Evolutionary conservation across 1,284 basidiomycete genomes (phyloP).

Genomic region (Flammula alnicola): DNA sequence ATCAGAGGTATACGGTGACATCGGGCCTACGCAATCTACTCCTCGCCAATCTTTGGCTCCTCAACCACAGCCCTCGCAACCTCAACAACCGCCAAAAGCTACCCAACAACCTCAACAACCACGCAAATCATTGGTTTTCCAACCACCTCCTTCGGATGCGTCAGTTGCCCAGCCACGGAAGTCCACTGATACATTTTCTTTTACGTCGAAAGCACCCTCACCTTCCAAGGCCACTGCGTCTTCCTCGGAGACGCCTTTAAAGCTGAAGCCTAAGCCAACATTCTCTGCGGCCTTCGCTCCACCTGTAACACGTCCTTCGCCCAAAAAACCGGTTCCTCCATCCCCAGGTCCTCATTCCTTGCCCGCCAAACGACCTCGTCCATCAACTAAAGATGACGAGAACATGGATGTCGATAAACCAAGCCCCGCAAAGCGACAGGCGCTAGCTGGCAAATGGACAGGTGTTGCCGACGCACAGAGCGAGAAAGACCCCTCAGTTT

Average conservation of each 20-base stretch:
- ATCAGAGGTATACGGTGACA: slow-evolving; percentile 47
- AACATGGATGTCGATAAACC: slow-evolving; percentile 36
- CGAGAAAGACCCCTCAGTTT: slow-evolving; percentile 19
- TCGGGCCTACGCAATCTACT: slow-evolving; percentile 32
- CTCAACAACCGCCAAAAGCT: slow-evolving; percentile 6
- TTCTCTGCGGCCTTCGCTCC: slow-evolving; percentile 72
- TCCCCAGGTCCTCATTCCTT: slow-evolving; percentile 20
- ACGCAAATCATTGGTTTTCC: slow-evolving; percentile 24
- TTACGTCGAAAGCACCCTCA: slow-evolving; percentile 29
- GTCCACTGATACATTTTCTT: slow-evolving; percentile 31
- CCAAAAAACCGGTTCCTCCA: slow-evolving; percentile 42
- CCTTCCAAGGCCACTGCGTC: slow-evolving; percentile 30
- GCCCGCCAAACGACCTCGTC: slow-evolving; percentile 40
- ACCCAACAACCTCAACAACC: slow-evolving; percentile 14
- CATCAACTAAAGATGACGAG: slow-evolving; percentile 30
- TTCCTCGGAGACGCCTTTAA: slow-evolving; percentile 21
- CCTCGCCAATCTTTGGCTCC: slow-evolving; percentile 30
- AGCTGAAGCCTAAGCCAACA: slow-evolving; percentile 34
- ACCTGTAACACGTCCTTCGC: slow-evolving; percentile 55
- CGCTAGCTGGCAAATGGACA: slow-evolving; percentile 43
- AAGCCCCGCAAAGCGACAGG: slow-evolving; percentile 54
- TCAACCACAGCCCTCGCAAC: slow-evolving; percentile 13
- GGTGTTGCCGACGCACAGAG: slow-evolving; percentile 25
- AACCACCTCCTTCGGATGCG: slow-evolving; percentile 21
- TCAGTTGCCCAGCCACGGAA: slow-evolving; percentile 21